phyloP scores from a whole-genome alignment of 192 early-diverging fungal genomes.

The Paraglomus occultum region DNA sequence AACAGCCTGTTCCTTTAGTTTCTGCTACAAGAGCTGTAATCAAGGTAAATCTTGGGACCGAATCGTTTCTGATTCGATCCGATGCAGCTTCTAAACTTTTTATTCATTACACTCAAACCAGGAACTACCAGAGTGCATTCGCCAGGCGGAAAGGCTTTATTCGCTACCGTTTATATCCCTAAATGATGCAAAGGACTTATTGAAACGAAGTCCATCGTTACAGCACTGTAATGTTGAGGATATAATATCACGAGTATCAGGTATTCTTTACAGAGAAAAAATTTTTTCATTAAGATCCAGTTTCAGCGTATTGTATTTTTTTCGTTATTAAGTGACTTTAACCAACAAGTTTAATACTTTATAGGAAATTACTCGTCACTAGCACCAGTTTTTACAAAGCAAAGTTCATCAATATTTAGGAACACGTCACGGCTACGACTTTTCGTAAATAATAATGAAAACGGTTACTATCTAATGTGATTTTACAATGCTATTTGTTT shows the following conservation, averaged over 20 bases:
- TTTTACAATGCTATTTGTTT: background rate
- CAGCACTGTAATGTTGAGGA: too few relatives aligned
- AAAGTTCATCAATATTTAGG: background rate
- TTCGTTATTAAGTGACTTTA: too few relatives aligned
- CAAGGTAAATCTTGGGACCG: conserved; percentile 10
- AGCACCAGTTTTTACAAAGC: too few relatives aligned
- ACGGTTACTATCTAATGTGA: background rate
- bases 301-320: too few relatives aligned
- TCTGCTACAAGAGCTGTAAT: conserved; percentile 5
- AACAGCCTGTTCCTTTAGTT: background rate
- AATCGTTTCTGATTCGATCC: background rate
- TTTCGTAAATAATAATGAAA: background rate
- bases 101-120: background rate
- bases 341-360: too few relatives aligned
- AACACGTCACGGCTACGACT: background rate
- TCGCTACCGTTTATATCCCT: background rate
- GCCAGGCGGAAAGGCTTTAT: background rate
- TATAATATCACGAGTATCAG: too few relatives aligned
- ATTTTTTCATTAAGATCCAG: too few relatives aligned
- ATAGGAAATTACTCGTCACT: too few relatives aligned
- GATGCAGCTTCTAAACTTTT: background rate
- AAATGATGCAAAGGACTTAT: background rate
- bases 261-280: too few relatives aligned
- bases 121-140: conserved; percentile 24
- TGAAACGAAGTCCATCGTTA: too few relatives aligned